phyloP scores from a whole-genome alignment of 345 rosid genomes.

The Xanthoceras sorbifolium region DNA sequence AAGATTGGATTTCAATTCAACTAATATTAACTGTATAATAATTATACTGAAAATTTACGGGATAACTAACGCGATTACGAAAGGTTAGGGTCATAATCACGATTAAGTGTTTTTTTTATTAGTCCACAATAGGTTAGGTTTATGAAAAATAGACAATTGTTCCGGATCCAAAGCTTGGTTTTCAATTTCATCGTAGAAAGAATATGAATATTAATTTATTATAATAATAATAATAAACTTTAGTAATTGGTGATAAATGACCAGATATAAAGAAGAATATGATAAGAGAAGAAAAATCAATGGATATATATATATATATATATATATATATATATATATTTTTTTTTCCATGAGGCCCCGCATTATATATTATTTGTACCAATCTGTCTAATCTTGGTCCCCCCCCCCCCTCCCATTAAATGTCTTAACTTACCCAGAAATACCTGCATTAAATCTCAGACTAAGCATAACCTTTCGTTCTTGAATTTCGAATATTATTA shows the following conservation, averaged over 20 bases:
- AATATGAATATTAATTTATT: slow-evolving; percentile 23
- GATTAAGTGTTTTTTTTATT: background rate
- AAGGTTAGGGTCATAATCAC: background rate
- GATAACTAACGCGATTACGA: too few relatives aligned
- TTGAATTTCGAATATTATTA: background rate
- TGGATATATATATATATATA: too few relatives aligned
- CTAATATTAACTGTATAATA: too few relatives aligned
- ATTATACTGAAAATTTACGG: too few relatives aligned
- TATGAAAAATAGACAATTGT: background rate
- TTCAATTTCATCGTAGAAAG: slow-evolving; percentile 11
- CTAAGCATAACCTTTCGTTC: slow-evolving; percentile 20
- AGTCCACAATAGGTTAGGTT: slow-evolving; percentile 16
- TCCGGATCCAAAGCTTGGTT: slow-evolving; percentile 29
- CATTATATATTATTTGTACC: slow-evolving; percentile 27
- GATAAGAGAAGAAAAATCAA: slow-evolving; percentile 36
- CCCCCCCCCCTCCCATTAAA: slow-evolving; percentile 24
- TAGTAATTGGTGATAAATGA: slow-evolving; percentile 38
- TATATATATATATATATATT: too few relatives aligned
- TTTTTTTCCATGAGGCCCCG: slow-evolving; percentile 20
- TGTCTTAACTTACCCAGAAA: slow-evolving; percentile 19
- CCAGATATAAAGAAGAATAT: slow-evolving; percentile 14
- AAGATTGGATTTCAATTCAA: background rate
- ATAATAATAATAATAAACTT: slow-evolving; percentile 2
- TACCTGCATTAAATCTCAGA: slow-evolving; percentile 18
- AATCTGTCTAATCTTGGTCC: slow-evolving; percentile 32